phyloP scores from a whole-genome alignment of 352 stramenopile genomes.

The Elongisporangium undulatum region DNA sequence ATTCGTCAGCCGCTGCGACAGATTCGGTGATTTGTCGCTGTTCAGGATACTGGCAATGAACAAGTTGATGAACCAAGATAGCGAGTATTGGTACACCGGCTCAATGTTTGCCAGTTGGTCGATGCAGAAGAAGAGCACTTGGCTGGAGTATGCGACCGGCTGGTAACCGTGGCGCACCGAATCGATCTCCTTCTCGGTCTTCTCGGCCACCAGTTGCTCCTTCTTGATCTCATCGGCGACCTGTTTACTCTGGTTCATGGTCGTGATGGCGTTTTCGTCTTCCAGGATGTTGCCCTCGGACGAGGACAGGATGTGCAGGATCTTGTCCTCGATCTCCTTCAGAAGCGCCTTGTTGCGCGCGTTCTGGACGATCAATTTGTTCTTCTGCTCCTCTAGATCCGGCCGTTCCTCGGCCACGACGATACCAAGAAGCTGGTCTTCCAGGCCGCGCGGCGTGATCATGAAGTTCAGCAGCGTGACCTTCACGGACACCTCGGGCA shows the following conservation, averaged over 20 bases:
- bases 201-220: constrained; percentile 88
- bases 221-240: constrained; percentile 93
- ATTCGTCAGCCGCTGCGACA: constrained; percentile 74
- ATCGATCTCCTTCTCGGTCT: constrained; percentile 91
- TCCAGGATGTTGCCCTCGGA: constrained; percentile 93
- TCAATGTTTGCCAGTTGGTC: constrained; percentile 93
- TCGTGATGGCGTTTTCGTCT: constrained; percentile 91
- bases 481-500: constrained; percentile 92
- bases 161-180: constrained; percentile 84
- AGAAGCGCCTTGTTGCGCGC: constrained; percentile 89
- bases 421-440: constrained; percentile 91
- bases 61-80: constrained; percentile 92
- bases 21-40: constrained; percentile 71
- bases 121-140: constrained; percentile 95
- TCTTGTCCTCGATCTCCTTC: constrained; percentile 94
- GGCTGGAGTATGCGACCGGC: constrained; percentile 85
- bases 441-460: constrained; percentile 91
- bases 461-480: constrained; percentile 95
- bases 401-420: constrained; percentile 91
- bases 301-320: constrained; percentile 89
- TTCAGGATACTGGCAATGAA: constrained; percentile 88
- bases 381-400: constrained; percentile 92
- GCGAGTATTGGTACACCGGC: constrained; percentile 91
- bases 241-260: constrained; percentile 88
- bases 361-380: constrained; percentile 90